Base-by-base conservation (phyloP, 1,284 basidiomycete species). In the Hypsizygus ulmarius region DNA sequence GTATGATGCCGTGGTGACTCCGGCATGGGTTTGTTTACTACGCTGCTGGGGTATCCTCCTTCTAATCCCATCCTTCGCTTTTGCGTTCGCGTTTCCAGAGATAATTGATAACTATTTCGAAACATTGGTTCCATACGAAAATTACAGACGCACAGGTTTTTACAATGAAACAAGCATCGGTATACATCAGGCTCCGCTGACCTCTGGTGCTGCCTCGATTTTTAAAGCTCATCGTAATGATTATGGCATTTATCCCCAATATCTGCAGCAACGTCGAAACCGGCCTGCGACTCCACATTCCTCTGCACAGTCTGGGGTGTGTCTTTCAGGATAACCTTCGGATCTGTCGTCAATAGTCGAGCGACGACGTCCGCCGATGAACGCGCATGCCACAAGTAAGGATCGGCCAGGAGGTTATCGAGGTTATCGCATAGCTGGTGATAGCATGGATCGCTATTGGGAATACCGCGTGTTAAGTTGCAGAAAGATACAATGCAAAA, bases 371-470 rank as follows among this genome's bases (percentile, higher is more conserved):
- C 42, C 1, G 52, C 48, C n/a, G 27, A 43, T 6, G 52, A 48
- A 14, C 45, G 47, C 8, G 52, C 48, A 27, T 50, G 50, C 52
- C 52, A 53, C 16, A 53, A 19, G 38, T 47, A 53, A 8, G 52
- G 18, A 2, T 38, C 34, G 19, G 40, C 27, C 1, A 40, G 40
- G 18, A 53, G 45, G 36, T 53, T 53, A 36, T 50, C 36, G 5
- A 47, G 41, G 19, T 35, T 50, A 39, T 53, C 48, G 39, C 52
- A 53, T 18, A 41, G 25, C 15, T 47, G 37, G 38, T 53, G 52
- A 34, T 53, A 53, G 35, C 52, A 53, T 6, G 32, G 41, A 34
- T 53, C 52, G 36, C 52, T 50, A 18, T 36, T 5, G 11, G n/a
- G 5, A 28, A 14, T 18, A 16, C 10, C 25, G 29, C 30, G 19